phyloP scores from a whole-genome alignment of 306 rosid species.

The Malus fusca region DNA sequence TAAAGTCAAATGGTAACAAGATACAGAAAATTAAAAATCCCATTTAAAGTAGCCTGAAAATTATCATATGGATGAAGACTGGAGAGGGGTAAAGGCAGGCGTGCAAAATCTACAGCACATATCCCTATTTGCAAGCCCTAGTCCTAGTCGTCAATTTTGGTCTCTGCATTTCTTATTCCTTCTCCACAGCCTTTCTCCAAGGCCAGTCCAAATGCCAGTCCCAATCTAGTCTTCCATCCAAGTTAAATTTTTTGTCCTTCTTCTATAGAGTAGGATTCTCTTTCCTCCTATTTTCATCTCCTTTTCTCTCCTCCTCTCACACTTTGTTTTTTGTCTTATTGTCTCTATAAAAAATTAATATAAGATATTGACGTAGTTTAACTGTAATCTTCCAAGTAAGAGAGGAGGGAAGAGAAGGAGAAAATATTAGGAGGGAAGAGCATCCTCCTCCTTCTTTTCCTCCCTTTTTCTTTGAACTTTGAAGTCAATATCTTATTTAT shows the following conservation, averaged over 20 bases:
- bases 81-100: neutral
- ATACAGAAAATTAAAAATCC: neutral
- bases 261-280: too few relatives aligned
- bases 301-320: too few relatives aligned
- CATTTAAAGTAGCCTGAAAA: neutral
- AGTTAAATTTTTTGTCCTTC: neutral
- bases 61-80: neutral
- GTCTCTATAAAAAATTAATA: too few relatives aligned
- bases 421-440: too few relatives aligned
- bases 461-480: neutral
- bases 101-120: conserved; percentile 19
- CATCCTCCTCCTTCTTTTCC: neutral
- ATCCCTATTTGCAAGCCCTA: conserved; percentile 45
- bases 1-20: conserved; percentile 25
- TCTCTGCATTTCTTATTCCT: conserved; percentile 20
- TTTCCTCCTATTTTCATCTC: too few relatives aligned
- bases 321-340: too few relatives aligned
- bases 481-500: neutral
- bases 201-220: neutral
- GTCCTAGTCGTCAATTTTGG: conserved; percentile 48
- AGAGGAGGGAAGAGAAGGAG: too few relatives aligned
- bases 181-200: conserved; percentile 9
- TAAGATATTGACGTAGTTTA: too few relatives aligned
- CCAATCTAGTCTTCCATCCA: too few relatives aligned
- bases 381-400: too few relatives aligned